Evolutionary conservation across 177 flowering plant species (phyloP).

Genomic region (Vitis hybrid): DNA sequence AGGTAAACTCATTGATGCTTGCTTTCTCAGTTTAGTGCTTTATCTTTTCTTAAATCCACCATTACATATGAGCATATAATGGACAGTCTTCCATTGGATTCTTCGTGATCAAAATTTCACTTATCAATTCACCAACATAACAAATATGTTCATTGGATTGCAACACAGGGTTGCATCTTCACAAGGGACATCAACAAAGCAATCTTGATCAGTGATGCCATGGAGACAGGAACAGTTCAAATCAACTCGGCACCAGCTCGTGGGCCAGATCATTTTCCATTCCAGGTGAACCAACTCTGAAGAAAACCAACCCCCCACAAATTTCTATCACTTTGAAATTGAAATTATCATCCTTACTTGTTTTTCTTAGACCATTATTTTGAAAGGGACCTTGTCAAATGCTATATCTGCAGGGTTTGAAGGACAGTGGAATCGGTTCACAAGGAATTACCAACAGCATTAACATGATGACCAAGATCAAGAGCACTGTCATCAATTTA

Average conservation of each 20-base stretch:
- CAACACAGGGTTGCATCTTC: slow-evolving; percentile 86
- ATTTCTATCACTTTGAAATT: not conserved
- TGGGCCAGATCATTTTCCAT: slow-evolving; percentile 99
- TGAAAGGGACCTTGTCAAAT: not conserved
- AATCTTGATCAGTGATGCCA: slow-evolving; percentile 90
- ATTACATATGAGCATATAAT: too few species aligned
- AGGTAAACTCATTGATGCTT: slow-evolving; percentile 44
- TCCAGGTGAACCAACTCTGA: slow-evolving; percentile 56
- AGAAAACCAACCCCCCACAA: too few species aligned
- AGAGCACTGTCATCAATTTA: slow-evolving; percentile 92
- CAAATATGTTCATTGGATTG: not conserved
- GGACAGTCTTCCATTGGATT: too few species aligned
- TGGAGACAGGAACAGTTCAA: slow-evolving; percentile 98
- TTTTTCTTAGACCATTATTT: not conserved
- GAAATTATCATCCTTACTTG: not conserved
- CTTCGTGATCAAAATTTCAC: too few species aligned
- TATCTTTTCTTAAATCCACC: not conserved
- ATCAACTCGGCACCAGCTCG: slow-evolving; percentile 99
- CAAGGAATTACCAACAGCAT: slow-evolving; percentile 98
- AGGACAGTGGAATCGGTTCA: slow-evolving; percentile 98
- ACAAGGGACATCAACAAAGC: slow-evolving; percentile 98
- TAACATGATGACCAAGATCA: slow-evolving; percentile 92
- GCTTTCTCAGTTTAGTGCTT: not conserved
- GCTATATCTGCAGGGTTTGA: slow-evolving; percentile 59
- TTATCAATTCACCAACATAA: not conserved